Evolutionary conservation across 2,329 filamentous ascomycete genomes (phyloP), one percentile per base, ranked within the genome.

Genomic region (Apiospora sp.): DNA sequence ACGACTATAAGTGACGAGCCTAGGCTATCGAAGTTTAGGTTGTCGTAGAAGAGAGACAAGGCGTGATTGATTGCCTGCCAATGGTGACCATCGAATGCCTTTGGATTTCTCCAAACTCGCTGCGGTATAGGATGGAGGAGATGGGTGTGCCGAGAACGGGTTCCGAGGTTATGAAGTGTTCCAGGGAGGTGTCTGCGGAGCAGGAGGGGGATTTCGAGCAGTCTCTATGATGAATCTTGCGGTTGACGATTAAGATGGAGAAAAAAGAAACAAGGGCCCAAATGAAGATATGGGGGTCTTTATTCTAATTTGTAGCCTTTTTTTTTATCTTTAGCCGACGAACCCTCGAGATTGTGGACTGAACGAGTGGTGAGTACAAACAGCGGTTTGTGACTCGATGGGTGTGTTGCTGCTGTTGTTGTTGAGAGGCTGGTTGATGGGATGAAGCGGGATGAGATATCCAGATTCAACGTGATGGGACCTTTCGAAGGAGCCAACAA

Each of bases 251-350:
- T 46, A 43, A 70, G 46, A 51, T 24, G 37, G 22, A 70, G 48
- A 27, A 30, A 72, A 43, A 43, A 46, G 30, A 70, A 70, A 64
- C 58, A 64, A 64, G 58, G 58, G 58, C 58, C 58, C 58, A 64
- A 64, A 41, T 64, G 58, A 64, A 41, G 58, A 64, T 64, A n/a
- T 41, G 19, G 58, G 58, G 22, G 6, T 64, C 30, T 64, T 64
- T 64, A 64, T 64, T 64, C 58, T 64, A 64, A 14, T 41, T 37
- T 12, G 58, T 41, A 64, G 54, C 54, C 54, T 61, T 34, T 37
- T 34, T 37, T 61, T 24, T 61, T n/a, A 22, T 37, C 54, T 61
- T 22, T 37, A 61, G 34, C 58, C 58, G 34, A 64, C 58, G 34
- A 64, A 64, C 34, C 34, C 58, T 64, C 58, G 58, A 64, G 58